Evolutionary conservation across 2,329 filamentous ascomycete genomes (phyloP), one percentile per base, ranked within the genome.

Genomic region (Ceratocystis destructans): DNA sequence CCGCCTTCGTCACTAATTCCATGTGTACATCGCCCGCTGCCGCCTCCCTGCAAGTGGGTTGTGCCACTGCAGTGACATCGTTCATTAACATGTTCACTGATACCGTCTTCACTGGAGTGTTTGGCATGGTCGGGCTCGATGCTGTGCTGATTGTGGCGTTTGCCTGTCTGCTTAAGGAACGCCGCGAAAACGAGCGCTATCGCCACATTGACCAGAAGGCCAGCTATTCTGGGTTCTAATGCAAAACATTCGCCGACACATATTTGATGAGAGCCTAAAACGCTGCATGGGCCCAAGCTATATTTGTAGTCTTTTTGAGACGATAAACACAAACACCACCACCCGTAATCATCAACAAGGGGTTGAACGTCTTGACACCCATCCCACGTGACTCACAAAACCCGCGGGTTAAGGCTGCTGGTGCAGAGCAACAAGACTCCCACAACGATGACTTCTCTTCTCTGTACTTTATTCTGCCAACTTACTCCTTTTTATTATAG

Each of bases 151-250:
- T 93, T 70, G 77, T 93, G 66, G 83, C 84, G 70, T 85, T 87
- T 12, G 86, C 87, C 37, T 90, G 90, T 76, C 79, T 94, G 57
- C 79, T 90, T 71, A 92, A 91, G 80, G 86, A 90, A 71, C 85
- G 89, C 73, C 88, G 87, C 76, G 89, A 94, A 78, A 83, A 84
- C 72, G 85, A 88, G 75, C 81, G 89, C 68, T 94, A 90, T 77
- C 83, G 85, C 68, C 82, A 88, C 72, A 92, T 94, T 72, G 89
- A 93, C 73, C 85, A 90, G 80, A 94, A 94, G 83, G 83, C 76
- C 69, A 83, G 85, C 64, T 76, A 77, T 69, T 75, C 74, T 68
- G 75, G 79, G 64, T 76, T 78, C 41, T 82, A 82, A 73, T 31
- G 53, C 25, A 59, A 59, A 59, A 33, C 25, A 31, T 8, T n/a